phyloP scores from a whole-genome alignment of 2,329 filamentous ascomycete genomes.

The Sclerotinia nivalis region DNA sequence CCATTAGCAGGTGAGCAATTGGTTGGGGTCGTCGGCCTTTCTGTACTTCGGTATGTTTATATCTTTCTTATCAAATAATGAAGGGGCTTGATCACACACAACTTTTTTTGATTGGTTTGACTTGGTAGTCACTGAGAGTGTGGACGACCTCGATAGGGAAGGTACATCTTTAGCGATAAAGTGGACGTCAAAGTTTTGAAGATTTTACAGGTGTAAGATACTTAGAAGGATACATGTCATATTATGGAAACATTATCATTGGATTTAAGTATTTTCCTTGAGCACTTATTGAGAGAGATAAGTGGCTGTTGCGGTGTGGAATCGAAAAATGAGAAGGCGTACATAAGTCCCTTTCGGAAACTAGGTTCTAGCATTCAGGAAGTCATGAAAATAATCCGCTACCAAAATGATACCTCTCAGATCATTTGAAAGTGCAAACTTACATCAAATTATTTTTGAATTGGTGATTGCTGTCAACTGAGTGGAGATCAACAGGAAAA shows the following conservation, averaged over 20 bases:
- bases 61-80: background rate
- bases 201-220: background rate
- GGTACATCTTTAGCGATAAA: background rate
- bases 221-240: background rate
- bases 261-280: rapidly evolving
- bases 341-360: background rate
- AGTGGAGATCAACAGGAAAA: too few relatives aligned
- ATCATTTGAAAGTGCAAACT: background rate
- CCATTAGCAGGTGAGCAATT: too few relatives aligned
- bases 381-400: background rate
- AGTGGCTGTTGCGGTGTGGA: background rate
- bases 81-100: background rate
- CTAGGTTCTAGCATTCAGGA: background rate
- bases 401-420: background rate
- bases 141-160: background rate
- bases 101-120: background rate
- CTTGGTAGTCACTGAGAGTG: too few relatives aligned
- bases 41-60: background rate
- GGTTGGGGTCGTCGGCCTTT: background rate
- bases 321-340: too few relatives aligned
- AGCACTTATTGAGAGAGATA: background rate
- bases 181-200: background rate
- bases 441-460: too few relatives aligned
- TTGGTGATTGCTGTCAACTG: background rate
- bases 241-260: background rate